phyloP scores from a whole-genome alignment of 495 filamentous ascomycete genomes.

The Talaromyces stipitatus region DNA sequence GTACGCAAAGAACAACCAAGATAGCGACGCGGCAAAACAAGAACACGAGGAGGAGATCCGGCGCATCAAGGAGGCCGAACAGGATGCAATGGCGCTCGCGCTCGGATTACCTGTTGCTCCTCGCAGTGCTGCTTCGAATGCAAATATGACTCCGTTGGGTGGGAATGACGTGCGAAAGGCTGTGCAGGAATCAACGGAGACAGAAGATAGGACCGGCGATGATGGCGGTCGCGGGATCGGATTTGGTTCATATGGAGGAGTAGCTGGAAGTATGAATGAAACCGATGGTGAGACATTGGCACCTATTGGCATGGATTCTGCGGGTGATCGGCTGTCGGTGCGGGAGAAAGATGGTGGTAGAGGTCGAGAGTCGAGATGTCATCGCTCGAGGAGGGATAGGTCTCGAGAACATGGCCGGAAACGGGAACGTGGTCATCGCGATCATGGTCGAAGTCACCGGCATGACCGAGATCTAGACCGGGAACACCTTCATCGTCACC shows the following conservation, averaged over 20 bases:
- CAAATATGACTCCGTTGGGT: slow-evolving; percentile 35
- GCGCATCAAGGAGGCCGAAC: slow-evolving; percentile 82
- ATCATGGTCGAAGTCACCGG: not conserved
- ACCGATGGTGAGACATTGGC: slow-evolving; percentile 14
- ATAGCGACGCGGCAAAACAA: slow-evolving; percentile 40
- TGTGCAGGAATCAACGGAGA: slow-evolving; percentile 23
- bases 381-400: slow-evolving; percentile 1
- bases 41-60: slow-evolving; percentile 67
- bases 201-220: slow-evolving; percentile 15
- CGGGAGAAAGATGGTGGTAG: not conserved
- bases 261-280: slow-evolving; percentile 12
- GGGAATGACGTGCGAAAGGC: slow-evolving; percentile 20
- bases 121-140: slow-evolving; percentile 16
- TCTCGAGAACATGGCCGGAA: slow-evolving; percentile 14
- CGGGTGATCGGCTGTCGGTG: not conserved
- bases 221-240: slow-evolving; percentile 15
- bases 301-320: slow-evolving; percentile 15
- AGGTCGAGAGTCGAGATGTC: not conserved
- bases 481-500: not conserved
- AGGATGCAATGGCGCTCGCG: slow-evolving; percentile 78
- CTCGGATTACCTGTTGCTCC: slow-evolving; percentile 65
- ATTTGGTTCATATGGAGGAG: slow-evolving; percentile 14
- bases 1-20: slow-evolving; percentile 69
- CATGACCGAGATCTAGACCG: not conserved
- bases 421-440: not conserved